phyloP scores from a whole-genome alignment of 1,284 basidiomycete species.

The Bjerkandera adusta region DNA sequence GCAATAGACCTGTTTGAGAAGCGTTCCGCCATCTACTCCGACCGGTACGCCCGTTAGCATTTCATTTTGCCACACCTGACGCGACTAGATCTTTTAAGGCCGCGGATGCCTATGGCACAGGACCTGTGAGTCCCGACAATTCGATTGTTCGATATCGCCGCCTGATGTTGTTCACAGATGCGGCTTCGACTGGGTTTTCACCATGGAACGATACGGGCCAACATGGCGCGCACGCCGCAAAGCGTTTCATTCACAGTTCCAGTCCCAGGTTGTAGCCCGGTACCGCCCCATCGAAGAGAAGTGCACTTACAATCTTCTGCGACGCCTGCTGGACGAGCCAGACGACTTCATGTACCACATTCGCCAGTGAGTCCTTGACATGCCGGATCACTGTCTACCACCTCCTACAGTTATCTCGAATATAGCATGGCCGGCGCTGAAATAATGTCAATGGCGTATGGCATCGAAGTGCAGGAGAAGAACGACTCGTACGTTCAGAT shows the following conservation, averaged over 20 bases:
- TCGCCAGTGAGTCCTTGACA: constrained; percentile 21
- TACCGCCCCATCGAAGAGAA: constrained; percentile 15
- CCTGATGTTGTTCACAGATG: too few species aligned
- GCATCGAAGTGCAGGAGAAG: constrained; percentile 21
- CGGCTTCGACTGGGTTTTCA: not conserved
- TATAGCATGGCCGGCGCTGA: constrained; percentile 21
- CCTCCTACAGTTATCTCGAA: too few species aligned
- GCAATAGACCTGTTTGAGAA: not conserved
- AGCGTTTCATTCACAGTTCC: constrained; percentile 1
- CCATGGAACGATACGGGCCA: constrained; percentile 34
- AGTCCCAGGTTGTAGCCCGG: not conserved
- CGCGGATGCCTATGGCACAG: too few species aligned
- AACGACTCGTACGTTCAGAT: constrained; percentile 23
- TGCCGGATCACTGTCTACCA: too few species aligned
- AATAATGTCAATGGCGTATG: constrained; percentile 25
- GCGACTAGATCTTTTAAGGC: too few species aligned
- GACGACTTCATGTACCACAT: constrained; percentile 23
- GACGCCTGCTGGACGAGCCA: constrained; percentile 26
- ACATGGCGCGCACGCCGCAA: constrained; percentile 9
- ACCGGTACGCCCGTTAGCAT: constrained; percentile 19
- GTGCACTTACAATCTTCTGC: constrained; percentile 33
- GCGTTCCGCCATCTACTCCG: constrained; percentile 21
- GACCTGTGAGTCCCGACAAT: too few species aligned
- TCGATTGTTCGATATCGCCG: too few species aligned
- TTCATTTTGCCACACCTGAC: too few species aligned